Base-by-base conservation (phyloP, 345 rosid genomes). In the Zanthoxylum bungeanum region DNA sequence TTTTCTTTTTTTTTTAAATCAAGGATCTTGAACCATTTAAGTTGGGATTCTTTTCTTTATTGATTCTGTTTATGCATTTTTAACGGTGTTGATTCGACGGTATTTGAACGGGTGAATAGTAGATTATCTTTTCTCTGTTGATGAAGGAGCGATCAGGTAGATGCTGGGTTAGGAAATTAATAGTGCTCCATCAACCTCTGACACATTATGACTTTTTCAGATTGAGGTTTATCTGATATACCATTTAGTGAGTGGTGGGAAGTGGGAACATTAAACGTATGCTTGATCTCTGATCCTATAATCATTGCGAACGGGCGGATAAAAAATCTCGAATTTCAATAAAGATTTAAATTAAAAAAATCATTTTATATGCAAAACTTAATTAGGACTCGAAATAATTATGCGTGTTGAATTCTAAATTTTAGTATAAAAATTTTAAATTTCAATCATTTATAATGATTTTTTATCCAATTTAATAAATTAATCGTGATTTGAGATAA, bases 11-110 rank as follows among this genome's bases (percentile, higher is more conserved):
- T n/a, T n/a, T n/a, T 24, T 11, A 1, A 19, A 33, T 0, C 39
- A 11, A 40, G 53, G 72, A 55, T 55, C 60, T 68, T 39, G 52
- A 68, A 27, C 72, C 72, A 25, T 56, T 68, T 1, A 68, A 68
- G 24, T 7, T 55, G 63, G 63, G 39, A n/a, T 68, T 39, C 47
- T 37, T 8, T n/a, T 0, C 31, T 28, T 1, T 14, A 16, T 24
- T 7, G 49, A 67, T 67, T 6, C 49, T 34, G 17, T 22, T 22
- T 37, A 12, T 22, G 55, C 64, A 57, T n/a, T 69, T 67, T 69
- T 5, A 11, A 28, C 42, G 63, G 55, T 40, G 39, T 1, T 42
- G 72, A 69, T 57, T 40, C 28, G 7, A 9, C 5, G 10, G 0
- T 21, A n/a, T 14, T n/a, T 3, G 3, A 40, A 30, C 0, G 14